These are phyloP conservation scores for Penicillium sp. DNA, from an alignment of 2,329 filamentous ascomycete species.

Conservation along the genomic window DNA sequence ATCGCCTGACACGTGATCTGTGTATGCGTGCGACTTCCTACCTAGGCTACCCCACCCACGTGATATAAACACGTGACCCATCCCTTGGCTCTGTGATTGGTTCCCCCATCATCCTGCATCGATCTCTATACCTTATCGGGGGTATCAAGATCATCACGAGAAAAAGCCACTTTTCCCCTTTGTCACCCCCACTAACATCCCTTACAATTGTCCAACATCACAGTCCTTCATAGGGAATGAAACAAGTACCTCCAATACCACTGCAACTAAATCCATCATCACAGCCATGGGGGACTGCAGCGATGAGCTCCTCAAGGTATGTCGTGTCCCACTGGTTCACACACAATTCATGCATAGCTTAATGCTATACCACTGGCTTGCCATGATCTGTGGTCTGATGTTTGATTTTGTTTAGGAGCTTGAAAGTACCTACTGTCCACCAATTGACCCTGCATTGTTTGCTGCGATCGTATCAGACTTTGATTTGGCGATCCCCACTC, in stretches of 20 bases:
- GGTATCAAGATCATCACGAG: conserved; percentile 1
- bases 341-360: background rate
- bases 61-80: background rate
- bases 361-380: background rate
- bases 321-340: background rate
- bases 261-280: background rate
- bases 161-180: conserved; percentile 6
- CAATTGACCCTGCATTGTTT: conserved; percentile 74
- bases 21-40: background rate
- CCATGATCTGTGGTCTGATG: background rate
- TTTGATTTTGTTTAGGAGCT: conserved; percentile 30
- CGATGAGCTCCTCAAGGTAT: conserved; percentile 1
- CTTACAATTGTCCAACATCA: background rate
- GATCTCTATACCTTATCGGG: conserved; percentile 3
- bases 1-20: background rate
- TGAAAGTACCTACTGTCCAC: conserved; percentile 69
- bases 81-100: background rate
- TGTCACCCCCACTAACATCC: background rate
- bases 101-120: background rate
- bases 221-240: background rate
- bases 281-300: background rate
- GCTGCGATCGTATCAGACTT: conserved; percentile 73
- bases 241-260: background rate
- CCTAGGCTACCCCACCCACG: background rate
- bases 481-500: conserved; percentile 55